Evolutionary conservation across 2,329 filamentous ascomycete species (phyloP), one percentile per base, ranked within the genome.

Genomic region (Cladophialophora chaetospira): DNA sequence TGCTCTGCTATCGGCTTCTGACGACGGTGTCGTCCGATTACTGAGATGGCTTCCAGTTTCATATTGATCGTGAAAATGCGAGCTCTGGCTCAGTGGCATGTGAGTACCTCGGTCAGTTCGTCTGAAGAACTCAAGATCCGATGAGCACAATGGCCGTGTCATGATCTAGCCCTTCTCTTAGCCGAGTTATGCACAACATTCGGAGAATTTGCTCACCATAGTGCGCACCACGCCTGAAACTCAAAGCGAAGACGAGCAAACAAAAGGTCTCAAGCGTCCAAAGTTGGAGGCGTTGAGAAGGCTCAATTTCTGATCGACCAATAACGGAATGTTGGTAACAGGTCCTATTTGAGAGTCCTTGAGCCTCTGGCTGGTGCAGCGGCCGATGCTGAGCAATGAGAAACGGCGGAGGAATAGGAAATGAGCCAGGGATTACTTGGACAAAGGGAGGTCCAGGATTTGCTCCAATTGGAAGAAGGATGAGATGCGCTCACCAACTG

Each of bases 81-180:
- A 47, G 33, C 28, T 58, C 19, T 65, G 64, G 29, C 53, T 57
- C 36, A 61, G 28, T n/a, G 61, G 56, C 58, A 65, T 60, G 52
- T 53, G 62, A 49, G 61, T 40, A 5, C 65, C 61, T 57, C 61
- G 61, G 21, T 63, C 66, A 55, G 61, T 62, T 23, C 60, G 65
- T 42, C 63, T 62, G 53, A 61, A 64, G 53, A 66, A 67, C 33
- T 67, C 63, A 38, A 65, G 28, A 13, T 58, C 56, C 26, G 61
- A 52, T 36, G 52, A 35, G 48, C 61, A 63, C 8, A 57, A 28
- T 17, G 53, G 57, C 31, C 59, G 55, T 53, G 61, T 58, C 26
- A 61, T 57, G 48, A 63, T 55, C 63, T 65, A 33, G 11, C 19
- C 17, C 44, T 31, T 31, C 26, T 31, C 53, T 62, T 31, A 62